A percentile compares a stretch with the other conserved stretches of the same genome.
Conservation (phyloP, 192 early-diverging fungal genomes). For the Mortierella antarctica region DNA sequence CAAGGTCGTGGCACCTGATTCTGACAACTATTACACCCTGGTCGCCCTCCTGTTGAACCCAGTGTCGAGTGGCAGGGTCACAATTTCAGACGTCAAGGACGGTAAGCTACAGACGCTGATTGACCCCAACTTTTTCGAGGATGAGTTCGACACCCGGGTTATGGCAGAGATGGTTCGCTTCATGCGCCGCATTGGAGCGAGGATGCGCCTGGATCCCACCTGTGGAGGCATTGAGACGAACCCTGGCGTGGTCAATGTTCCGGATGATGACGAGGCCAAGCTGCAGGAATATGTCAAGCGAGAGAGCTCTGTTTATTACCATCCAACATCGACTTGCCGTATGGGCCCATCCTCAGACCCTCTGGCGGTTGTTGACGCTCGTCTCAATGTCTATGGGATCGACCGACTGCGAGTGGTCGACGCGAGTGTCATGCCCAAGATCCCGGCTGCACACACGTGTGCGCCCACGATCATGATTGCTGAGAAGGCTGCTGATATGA, state of each 20-base stretch:
- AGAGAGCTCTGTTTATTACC: slow-evolving; percentile 22
- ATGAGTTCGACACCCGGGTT: slow-evolving; percentile 33
- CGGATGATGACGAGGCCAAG: slow-evolving; percentile 25
- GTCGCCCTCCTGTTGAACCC: slow-evolving; percentile 38
- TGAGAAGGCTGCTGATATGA: slow-evolving; percentile 45
- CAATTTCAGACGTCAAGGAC: slow-evolving; percentile 34
- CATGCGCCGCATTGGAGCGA: slow-evolving; percentile 13
- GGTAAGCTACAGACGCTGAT: slow-evolving; percentile 32
- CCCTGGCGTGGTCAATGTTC: slow-evolving; percentile 28
- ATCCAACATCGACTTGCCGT: slow-evolving; percentile 32
- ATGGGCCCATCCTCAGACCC: slow-evolving; percentile 49
- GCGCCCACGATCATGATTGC: slow-evolving; percentile 40
- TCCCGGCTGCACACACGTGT: slow-evolving; percentile 40
- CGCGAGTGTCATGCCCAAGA: slow-evolving; percentile 45
- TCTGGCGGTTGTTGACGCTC: slow-evolving; percentile 33
- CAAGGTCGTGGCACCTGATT: slow-evolving; percentile 2
- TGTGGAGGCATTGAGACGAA: slow-evolving; percentile 17
- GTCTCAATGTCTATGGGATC: slow-evolving; percentile 42
- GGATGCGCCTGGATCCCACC: slow-evolving; percentile 25
- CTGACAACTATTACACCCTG: slow-evolving; percentile 22
- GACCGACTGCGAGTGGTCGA: slow-evolving; percentile 44
- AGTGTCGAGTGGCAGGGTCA: slow-evolving; percentile 23
- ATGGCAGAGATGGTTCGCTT: slow-evolving; percentile 32
- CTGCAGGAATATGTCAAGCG: slow-evolving; percentile 30
- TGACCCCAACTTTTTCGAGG: slow-evolving; percentile 40